Conservation (phyloP, 768 basidiomycete genomes). For the Coprinellus aureogranulatus region DNA sequence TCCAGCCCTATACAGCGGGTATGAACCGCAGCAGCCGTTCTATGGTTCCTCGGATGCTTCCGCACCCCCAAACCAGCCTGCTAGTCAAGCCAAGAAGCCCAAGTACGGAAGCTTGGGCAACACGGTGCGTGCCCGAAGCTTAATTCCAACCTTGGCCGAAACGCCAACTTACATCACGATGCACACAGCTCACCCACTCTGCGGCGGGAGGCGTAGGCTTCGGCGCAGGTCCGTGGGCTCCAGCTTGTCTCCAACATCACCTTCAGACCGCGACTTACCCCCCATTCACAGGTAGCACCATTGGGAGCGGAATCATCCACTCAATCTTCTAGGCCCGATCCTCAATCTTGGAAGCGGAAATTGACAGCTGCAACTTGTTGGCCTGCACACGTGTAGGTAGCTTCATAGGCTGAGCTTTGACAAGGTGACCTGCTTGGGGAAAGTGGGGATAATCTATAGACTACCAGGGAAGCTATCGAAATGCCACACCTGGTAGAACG, state of each 20-base stretch:
- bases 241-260: conserved; percentile 23
- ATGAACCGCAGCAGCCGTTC: conserved; percentile 22
- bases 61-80: not conserved
- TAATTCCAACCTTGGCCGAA: not conserved
- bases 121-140: conserved; percentile 36
- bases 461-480: no score
- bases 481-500: no score
- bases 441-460: no score
- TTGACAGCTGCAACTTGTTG: no score
- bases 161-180: conserved; percentile 4
- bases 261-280: conserved; percentile 12
- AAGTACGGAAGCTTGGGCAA: conserved; percentile 48
- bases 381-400: no score
- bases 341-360: not conserved
- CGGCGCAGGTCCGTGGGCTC: conserved; percentile 55
- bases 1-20: conserved; percentile 12
- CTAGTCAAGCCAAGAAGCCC: conserved; percentile 42
- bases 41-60: not conserved
- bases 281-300: conserved; percentile 36
- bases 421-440: no score
- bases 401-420: no score
- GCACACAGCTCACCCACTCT: conserved; percentile 45
- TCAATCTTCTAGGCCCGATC: conserved; percentile 39
- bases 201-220: conserved; percentile 71
- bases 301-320: conserved; percentile 44